Evolutionary conservation across 305 asterid genomes (phyloP).

Genomic region (Fraxinus sp.): DNA sequence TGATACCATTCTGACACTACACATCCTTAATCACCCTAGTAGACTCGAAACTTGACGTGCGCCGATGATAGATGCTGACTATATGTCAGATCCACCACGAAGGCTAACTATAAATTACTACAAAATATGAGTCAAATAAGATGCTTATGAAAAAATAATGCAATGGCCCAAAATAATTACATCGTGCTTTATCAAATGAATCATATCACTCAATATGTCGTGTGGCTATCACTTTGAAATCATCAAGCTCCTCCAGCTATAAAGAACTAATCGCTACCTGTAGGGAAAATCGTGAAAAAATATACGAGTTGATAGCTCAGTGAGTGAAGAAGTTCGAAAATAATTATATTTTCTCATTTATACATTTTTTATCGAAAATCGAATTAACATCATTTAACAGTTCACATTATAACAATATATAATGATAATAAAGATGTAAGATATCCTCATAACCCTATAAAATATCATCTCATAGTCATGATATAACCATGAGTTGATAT

Average conservation of each 20-base stretch:
- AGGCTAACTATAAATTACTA: background rate
- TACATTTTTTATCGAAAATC: background rate
- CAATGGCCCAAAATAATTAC: background rate
- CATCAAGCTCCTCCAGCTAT: background rate
- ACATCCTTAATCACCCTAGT: background rate
- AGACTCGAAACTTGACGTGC: background rate
- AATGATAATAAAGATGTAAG: background rate
- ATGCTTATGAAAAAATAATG: background rate
- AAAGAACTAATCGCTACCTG: background rate
- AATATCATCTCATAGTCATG: background rate
- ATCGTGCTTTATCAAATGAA: background rate
- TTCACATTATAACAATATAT: background rate
- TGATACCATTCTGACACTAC: background rate
- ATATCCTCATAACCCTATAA: background rate
- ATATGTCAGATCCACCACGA: background rate
- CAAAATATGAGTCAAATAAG: background rate
- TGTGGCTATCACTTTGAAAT: background rate
- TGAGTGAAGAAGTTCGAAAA: background rate
- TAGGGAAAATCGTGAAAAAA: background rate
- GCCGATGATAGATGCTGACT: background rate
- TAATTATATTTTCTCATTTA: background rate
- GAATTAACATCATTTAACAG: background rate
- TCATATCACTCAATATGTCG: background rate
- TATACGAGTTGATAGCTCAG: background rate
- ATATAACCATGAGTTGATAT: background rate